Conservation (phyloP, 345 rosid genomes). For the Mallotus nudiflorus region DNA sequence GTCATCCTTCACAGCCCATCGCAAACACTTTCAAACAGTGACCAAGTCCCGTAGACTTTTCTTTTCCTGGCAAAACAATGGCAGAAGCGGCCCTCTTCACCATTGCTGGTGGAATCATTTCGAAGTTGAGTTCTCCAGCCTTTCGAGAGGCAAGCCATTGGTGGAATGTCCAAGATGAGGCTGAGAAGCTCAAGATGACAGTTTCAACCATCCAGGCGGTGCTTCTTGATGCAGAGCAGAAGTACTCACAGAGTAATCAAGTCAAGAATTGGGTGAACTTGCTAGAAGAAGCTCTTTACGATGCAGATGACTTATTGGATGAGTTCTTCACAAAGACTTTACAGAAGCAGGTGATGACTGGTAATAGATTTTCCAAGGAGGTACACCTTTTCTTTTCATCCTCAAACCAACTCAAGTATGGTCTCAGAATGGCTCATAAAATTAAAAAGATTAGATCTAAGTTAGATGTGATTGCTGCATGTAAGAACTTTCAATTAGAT, state of each 20-base stretch:
- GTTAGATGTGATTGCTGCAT: conserved; percentile 17
- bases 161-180: conserved; percentile 4
- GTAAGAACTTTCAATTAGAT: neutral
- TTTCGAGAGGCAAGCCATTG: neutral
- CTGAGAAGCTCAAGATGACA: neutral
- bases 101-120: conserved; percentile 7
- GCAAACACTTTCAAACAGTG: no score
- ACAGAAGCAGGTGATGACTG: neutral
- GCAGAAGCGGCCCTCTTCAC: conserved; percentile 18
- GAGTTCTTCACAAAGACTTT: conserved; percentile 21
- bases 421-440: conserved; percentile 14
- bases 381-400: conserved; percentile 14
- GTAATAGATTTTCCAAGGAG: neutral
- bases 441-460: conserved; percentile 20
- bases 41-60: no score
- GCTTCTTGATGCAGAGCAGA: conserved; percentile 13
- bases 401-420: conserved; percentile 13
- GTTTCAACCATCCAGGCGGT: conserved; percentile 8
- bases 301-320: no score
- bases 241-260: neutral
- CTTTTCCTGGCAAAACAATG: neutral
- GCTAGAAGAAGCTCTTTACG: conserved; percentile 27
- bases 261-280: conserved; percentile 26
- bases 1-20: no score
- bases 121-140: neutral